Evolutionary conservation across 495 filamentous ascomycete species (phyloP).

Genomic region (Aspergillus mulundensis): DNA sequence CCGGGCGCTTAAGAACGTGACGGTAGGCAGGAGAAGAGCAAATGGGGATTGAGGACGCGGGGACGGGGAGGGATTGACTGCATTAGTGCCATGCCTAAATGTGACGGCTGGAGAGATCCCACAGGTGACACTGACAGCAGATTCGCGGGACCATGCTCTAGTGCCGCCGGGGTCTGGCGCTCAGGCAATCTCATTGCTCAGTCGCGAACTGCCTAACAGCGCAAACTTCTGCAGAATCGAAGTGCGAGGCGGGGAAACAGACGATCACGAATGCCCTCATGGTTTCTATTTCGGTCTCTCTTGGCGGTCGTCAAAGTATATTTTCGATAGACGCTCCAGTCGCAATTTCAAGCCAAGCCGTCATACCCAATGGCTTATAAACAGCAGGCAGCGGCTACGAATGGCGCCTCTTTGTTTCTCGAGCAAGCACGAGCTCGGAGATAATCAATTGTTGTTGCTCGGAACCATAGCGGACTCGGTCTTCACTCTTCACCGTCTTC

Average conservation of each 20-base stretch:
- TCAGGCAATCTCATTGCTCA: constrained; percentile 15
- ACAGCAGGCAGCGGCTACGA: neutral
- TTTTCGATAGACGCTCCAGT: neutral
- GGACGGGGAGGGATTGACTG: constrained; percentile 7
- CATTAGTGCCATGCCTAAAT: constrained; percentile 15
- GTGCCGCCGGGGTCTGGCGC: constrained; percentile 14
- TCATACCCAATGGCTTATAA: neutral
- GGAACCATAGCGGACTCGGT: neutral
- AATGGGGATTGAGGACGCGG: constrained; percentile 5
- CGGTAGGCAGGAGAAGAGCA: neutral
- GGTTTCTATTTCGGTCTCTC: constrained; percentile 8
- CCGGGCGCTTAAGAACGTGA: constrained; percentile 14
- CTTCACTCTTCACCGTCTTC: constrained; percentile 19
- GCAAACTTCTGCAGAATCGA: constrained; percentile 15
- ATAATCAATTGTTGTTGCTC: neutral
- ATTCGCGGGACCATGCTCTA: constrained; percentile 23
- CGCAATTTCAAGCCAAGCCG: neutral
- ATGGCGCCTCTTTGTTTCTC: neutral
- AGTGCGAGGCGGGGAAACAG: constrained; percentile 1
- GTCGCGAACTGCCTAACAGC: neutral
- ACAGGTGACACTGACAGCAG: too few species aligned
- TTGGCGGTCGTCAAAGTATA: neutral
- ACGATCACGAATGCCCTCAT: neutral
- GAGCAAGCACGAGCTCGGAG: neutral
- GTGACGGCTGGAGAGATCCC: constrained; percentile 20